These are phyloP conservation scores for Glonium stellatum DNA, from an alignment of 495 filamentous ascomycete genomes.

Conservation along the genomic window DNA sequence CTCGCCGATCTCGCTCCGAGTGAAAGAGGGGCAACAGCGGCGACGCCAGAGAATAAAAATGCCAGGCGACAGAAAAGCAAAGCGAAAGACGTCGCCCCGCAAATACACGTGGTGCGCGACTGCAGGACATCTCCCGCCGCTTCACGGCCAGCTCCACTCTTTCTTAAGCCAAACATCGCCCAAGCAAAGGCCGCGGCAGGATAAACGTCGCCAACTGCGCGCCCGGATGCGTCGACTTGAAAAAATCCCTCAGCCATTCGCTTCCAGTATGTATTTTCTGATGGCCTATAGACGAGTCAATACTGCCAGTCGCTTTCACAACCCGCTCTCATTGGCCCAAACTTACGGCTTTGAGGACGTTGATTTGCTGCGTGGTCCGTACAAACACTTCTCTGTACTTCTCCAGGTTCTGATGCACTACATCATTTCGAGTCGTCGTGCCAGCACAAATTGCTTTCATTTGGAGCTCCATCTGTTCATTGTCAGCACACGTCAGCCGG, in stretches of 20 bases:
- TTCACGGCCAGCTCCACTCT: background rate
- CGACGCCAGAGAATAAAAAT: background rate
- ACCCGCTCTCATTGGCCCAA: background rate
- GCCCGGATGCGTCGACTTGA: slow-evolving; percentile 12
- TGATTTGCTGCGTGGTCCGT: slow-evolving; percentile 64
- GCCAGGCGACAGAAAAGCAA: background rate
- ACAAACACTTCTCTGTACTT: slow-evolving; percentile 81
- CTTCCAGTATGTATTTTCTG: slow-evolving; percentile 32
- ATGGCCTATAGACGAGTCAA: slow-evolving; percentile 27
- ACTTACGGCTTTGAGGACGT: slow-evolving; percentile 66
- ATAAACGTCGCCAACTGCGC: slow-evolving; percentile 4
- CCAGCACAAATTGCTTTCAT: slow-evolving; percentile 96
- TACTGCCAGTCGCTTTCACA: slow-evolving; percentile 20
- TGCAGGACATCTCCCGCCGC: slow-evolving; percentile 28
- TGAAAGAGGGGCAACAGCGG: background rate
- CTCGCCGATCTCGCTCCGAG: background rate
- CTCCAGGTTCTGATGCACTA: slow-evolving; percentile 71
- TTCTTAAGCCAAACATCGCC: background rate
- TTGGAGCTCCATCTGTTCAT: slow-evolving; percentile 66
- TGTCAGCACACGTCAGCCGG: slow-evolving; percentile 19
- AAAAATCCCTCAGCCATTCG: slow-evolving; percentile 33
- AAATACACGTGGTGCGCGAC: slow-evolving; percentile 16
- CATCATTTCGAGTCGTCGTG: slow-evolving; percentile 59
- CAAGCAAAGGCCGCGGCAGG: background rate
- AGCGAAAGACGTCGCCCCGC: background rate